Base-by-base conservation (phyloP, 1,284 basidiomycete genomes). In the Sphaerobolus stellatus region DNA sequence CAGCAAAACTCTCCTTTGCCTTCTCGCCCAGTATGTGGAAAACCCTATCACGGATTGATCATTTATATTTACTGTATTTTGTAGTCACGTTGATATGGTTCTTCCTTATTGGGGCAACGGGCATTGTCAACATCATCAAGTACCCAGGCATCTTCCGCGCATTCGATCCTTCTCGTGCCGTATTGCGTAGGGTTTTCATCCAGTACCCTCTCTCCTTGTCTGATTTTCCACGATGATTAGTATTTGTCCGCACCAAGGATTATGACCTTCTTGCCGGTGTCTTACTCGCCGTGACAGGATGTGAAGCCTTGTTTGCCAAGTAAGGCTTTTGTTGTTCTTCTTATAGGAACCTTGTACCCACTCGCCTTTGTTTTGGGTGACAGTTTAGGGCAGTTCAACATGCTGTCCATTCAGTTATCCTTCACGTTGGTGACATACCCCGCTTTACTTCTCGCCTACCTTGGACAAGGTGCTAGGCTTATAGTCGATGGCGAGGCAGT, bases 221-320 rank as follows among this genome's bases (percentile, higher is more conserved):
- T 38, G 22, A 24, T 6, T 2, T 47, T 28, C 33, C 18, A 24
- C 27, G 3, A 20, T 18, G 41, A 20, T 0, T 55, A 84, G 82
- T 80, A 8, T 88, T 89, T 57, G 80, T 86, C 1, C 76, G 86
- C 7, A 87, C 84, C 2, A 72, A 70, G 49, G 67, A 86, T 56
- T 87, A 82, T 55, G 81, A 83, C 56, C 62, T 80, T 3, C 75
- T 89, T 2, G 74, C 80, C n/a, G 86, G 86, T 36, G 74, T 88
- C 1, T 66, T 89, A 6, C 75, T 89, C 1, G 76, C 80, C 1
- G 61, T 88, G 20, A 88, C 86, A 0, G 86, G 85, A 1, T 83
- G 79, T 58, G 86, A 88, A 64, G 85, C 84, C 3, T 69, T 86
- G 48, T 87, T 86, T 65, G 84, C 83, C 30, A 84, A 83, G 82